These are phyloP conservation scores for Trichoderma sp. DNA, from an alignment of 2,329 filamentous ascomycete genomes.

Conservation along the genomic window DNA sequence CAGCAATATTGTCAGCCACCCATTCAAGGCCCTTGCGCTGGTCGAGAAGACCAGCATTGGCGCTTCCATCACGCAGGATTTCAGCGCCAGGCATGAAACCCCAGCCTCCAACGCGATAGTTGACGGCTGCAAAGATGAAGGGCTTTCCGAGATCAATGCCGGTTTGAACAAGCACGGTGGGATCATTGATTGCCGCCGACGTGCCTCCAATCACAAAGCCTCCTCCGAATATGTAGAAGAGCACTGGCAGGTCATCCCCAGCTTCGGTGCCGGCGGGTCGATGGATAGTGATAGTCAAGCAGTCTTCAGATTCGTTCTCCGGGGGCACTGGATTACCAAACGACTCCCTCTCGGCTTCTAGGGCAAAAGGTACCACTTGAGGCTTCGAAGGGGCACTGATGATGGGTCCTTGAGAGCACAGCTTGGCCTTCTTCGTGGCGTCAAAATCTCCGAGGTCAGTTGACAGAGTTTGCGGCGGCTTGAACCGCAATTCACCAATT, in stretches of 20 bases:
- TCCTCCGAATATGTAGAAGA: constrained; percentile 71
- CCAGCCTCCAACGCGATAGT: constrained; percentile 70
- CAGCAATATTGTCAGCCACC: constrained; percentile 70
- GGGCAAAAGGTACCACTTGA: not conserved
- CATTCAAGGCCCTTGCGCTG: constrained; percentile 71
- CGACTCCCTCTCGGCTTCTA: not conserved
- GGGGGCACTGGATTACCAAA: not conserved
- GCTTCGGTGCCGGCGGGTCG: constrained; percentile 55
- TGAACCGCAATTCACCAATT: constrained; percentile 59
- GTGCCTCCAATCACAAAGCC: constrained; percentile 50
- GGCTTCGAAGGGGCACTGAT: not conserved
- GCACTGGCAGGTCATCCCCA: constrained; percentile 58
- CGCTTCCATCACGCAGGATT: constrained; percentile 61
- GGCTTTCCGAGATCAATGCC: constrained; percentile 35
- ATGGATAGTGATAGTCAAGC: constrained; percentile 58
- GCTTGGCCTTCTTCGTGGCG: constrained; percentile 51
- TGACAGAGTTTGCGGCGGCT: constrained; percentile 57
- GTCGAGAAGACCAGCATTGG: constrained; percentile 71
- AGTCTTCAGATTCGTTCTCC: constrained; percentile 50
- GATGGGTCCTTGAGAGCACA: constrained; percentile 48
- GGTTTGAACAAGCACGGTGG: not conserved
- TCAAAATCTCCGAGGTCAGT: constrained; percentile 55
- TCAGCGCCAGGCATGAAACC: constrained; percentile 71
- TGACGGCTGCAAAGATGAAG: constrained; percentile 72
- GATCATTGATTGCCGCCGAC: constrained; percentile 33